A percentile compares a stretch with the other conserved stretches of the same genome.
Conservation (phyloP, 2,329 filamentous ascomycete species). For the Penicillium vulpinum region DNA sequence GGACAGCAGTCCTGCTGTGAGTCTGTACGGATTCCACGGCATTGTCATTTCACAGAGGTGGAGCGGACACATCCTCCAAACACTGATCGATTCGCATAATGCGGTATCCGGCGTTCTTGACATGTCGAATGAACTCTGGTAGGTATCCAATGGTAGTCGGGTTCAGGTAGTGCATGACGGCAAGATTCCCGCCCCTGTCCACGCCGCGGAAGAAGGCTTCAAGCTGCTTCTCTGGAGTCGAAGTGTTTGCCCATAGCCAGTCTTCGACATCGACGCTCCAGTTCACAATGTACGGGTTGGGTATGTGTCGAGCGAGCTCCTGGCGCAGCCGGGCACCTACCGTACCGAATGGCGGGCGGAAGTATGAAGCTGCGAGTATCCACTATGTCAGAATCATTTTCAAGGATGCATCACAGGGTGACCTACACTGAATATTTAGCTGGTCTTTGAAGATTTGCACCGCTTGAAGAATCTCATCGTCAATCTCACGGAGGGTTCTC, state of each 20-base stretch:
- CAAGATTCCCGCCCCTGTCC: constrained; percentile 61
- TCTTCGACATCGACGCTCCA: constrained; percentile 73
- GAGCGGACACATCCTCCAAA: constrained; percentile 56
- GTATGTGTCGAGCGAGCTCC: constrained; percentile 55
- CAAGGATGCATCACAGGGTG: constrained; percentile 38
- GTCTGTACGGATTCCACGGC: background rate
- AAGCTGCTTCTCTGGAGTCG: constrained; percentile 66
- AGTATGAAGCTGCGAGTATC: constrained; percentile 52
- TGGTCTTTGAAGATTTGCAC: constrained; percentile 33
- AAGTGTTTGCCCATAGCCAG: constrained; percentile 64
- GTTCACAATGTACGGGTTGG: constrained; percentile 61
- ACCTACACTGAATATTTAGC: constrained; percentile 38
- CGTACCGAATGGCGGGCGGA: constrained; percentile 68
- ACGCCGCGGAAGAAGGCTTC: constrained; percentile 66
- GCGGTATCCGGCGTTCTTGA: constrained; percentile 63
- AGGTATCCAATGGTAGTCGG: constrained; percentile 65
- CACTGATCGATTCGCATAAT: constrained; percentile 69
- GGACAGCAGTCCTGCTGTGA: background rate
- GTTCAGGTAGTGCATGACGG: constrained; percentile 70
- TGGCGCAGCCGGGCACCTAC: constrained; percentile 67
- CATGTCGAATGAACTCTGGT: constrained; percentile 63
- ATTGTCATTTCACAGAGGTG: constrained; percentile 14
- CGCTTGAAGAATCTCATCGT: constrained; percentile 39
- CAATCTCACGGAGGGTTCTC: constrained; percentile 33
- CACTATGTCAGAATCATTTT: constrained; percentile 34